Evolutionary conservation across 768 basidiomycete species (phyloP), one percentile per base, ranked within the genome.

Genomic region (Serendipita vermifera): DNA sequence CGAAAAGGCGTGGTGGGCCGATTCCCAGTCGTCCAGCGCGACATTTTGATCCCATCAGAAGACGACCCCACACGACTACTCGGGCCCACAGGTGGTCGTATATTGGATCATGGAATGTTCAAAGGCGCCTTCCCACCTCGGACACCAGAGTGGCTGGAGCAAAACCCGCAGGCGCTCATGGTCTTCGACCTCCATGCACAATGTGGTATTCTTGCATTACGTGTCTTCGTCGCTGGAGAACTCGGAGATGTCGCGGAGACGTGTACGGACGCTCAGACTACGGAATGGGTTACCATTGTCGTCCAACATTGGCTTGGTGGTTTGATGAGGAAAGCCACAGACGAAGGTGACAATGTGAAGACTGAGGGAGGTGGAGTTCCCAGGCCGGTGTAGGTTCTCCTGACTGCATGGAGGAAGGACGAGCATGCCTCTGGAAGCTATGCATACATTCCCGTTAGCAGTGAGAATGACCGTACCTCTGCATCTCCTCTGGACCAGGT

Each of bases 401-500:
- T 31, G 6, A 57, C 56, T 1, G 33, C 43, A 17, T 57, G 56
- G 56, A 26, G 46, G 26, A 27, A 29, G 46, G 56, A 57, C 56
- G 33, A 32, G 27, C 51, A 33, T 29, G 46, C 56, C 15, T 17
- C 33, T 3, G 56, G 56, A 17, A 32, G 43, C 17, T 57, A 57
- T 26, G 31, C 46, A 7, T 57, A 57, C 43, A 57, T 57, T 33
- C 56, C 56, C 20, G 31, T 51, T 46, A n/a, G 20, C 9, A 4
- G 4, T 20, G n/a, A 20, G 27, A 29, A 20, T 29, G n/a, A 1
- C 9, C 56, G 58, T 22, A n/a, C n/a, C n/a, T n/a, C 35, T 15
- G 38, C 63, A n/a, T 64, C 61, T 32, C 72, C 72, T 9, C 58
- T 72, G 60, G 68, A 71, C 55, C 70, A 69, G 43, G 61, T 69